These are phyloP conservation scores for Cryptococcus amylolentus DNA, from an alignment of 1,284 basidiomycete species.

Conservation along the genomic window DNA sequence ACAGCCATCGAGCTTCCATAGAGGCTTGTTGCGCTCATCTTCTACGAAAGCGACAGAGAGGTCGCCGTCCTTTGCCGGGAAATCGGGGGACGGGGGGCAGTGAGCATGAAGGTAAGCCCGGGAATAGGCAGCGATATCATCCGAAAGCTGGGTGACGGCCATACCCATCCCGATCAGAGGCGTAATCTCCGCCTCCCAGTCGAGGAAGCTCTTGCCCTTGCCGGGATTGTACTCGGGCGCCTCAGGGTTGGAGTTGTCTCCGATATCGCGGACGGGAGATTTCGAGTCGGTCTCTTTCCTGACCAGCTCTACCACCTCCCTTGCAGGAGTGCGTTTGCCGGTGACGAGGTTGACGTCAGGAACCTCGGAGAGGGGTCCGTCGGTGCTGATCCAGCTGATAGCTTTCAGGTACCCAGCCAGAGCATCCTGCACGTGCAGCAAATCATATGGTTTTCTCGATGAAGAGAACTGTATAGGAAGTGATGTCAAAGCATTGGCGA, in stretches of 20 bases:
- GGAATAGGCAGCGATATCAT: constrained; percentile 28
- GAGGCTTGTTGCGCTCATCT: constrained; percentile 37
- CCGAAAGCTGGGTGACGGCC: constrained; percentile 22
- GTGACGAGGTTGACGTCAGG: constrained; percentile 36
- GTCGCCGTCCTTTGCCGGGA: constrained; percentile 9
- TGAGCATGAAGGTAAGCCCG: constrained; percentile 26
- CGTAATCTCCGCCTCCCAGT: constrained; percentile 25
- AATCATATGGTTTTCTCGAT: constrained; percentile 29
- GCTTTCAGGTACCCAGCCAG: constrained; percentile 29
- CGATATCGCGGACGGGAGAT: constrained; percentile 42
- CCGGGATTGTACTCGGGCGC: constrained; percentile 17
- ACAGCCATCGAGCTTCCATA: constrained; percentile 41
- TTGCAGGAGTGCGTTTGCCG: constrained; percentile 29
- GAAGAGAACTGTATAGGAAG: constrained; percentile 43
- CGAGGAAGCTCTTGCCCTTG: constrained; percentile 17
- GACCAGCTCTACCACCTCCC: constrained; percentile 39
- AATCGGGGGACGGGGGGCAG: constrained; percentile 26
- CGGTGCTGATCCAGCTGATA: constrained; percentile 6
- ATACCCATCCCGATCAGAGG: constrained; percentile 27
- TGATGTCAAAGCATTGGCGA: constrained; percentile 39
- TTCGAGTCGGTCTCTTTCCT: constrained; percentile 31
- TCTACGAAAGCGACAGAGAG: constrained; percentile 11
- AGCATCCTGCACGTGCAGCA: constrained; percentile 43
- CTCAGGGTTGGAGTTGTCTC: constrained; percentile 13
- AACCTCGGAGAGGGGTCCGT: not conserved